These are phyloP conservation scores for Cokeromyces recurvatus DNA, from an alignment of 371 early-diverging fungal genomes.

Conservation along the genomic window DNA sequence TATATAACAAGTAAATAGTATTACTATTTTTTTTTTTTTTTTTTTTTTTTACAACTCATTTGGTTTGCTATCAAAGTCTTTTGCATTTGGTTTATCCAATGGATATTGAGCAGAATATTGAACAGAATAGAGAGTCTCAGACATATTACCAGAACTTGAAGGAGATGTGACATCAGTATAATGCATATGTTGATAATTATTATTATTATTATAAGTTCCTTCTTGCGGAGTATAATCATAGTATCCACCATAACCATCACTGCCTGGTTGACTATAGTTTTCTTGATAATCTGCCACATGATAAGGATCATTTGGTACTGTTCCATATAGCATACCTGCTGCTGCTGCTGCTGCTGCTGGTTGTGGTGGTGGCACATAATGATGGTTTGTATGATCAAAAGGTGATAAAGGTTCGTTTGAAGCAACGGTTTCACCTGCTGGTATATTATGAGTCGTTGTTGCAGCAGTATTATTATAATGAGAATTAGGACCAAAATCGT, in stretches of 20 bases:
- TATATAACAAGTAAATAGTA: no score
- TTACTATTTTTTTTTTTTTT: no score
- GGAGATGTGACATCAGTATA: slow-evolving; percentile 5
- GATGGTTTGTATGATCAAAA: slow-evolving; percentile 19
- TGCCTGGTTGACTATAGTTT: slow-evolving; percentile 8
- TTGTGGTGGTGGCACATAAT: slow-evolving; percentile 10
- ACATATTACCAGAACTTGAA: slow-evolving; percentile 12
- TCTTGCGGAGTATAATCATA: no score
- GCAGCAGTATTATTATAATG: not conserved
- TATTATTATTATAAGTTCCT: not conserved
- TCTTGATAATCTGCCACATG: slow-evolving; percentile 13
- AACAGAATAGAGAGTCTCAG: no score
- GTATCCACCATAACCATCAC: slow-evolving; percentile 4
- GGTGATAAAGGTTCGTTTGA: slow-evolving; percentile 14
- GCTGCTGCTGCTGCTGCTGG: not conserved
- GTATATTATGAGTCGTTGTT: slow-evolving; percentile 2
- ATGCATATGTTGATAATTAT: slow-evolving; percentile 1
- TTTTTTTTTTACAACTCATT: slow-evolving; percentile 9
- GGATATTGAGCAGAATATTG: not conserved
- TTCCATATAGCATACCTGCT: not conserved
- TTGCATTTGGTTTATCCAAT: slow-evolving; percentile 12
- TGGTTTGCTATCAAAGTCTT: slow-evolving; percentile 11
- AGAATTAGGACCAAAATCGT: slow-evolving; percentile 17
- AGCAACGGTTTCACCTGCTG: slow-evolving; percentile 2
- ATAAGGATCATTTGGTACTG: slow-evolving; percentile 4